Evolutionary conservation across 345 rosid species (phyloP).

Genomic region (Eutrema japonicum): DNA sequence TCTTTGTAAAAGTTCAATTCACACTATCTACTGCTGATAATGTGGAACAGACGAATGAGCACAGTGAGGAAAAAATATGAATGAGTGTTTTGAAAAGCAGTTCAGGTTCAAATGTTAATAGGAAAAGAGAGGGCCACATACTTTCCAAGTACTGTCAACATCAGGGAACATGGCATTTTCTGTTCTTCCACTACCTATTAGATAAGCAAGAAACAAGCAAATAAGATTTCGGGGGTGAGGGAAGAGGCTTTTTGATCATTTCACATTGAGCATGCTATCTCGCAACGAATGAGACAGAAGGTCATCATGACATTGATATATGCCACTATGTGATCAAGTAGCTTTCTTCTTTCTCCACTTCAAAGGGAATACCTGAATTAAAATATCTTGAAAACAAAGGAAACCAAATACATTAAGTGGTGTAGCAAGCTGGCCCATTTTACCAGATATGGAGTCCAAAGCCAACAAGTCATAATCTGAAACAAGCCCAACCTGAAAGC

Average conservation of each 20-base stretch:
- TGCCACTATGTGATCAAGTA: constrained; percentile 34
- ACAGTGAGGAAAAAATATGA: constrained; percentile 13
- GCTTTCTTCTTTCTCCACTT: constrained; percentile 29
- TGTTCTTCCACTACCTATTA: constrained; percentile 61
- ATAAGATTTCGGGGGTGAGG: constrained; percentile 20
- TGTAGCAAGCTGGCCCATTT: constrained; percentile 23
- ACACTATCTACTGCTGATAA: constrained; percentile 28
- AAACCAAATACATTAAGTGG: constrained; percentile 18
- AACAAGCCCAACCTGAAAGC: constrained; percentile 89
- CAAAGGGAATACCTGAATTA: background rate
- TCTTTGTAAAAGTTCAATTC: constrained; percentile 19
- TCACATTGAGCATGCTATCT: constrained; percentile 39
- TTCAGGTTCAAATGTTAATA: constrained; percentile 33
- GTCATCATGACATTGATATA: constrained; percentile 38
- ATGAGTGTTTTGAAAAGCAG: constrained; percentile 34
- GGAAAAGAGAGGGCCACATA: constrained; percentile 51
- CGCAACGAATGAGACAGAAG: constrained; percentile 26
- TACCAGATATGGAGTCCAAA: constrained; percentile 93
- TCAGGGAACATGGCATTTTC: constrained; percentile 89
- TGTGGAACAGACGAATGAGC: constrained; percentile 22
- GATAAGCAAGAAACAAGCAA: constrained; percentile 16
- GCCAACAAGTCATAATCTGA: constrained; percentile 95
- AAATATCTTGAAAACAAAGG: constrained; percentile 26
- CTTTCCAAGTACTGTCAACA: constrained; percentile 94
- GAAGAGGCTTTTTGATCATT: constrained; percentile 37